Percentiles rank a stretch among this genome's conserved stretches.
These are phyloP conservation scores for Trametes versicolor DNA, from an alignment of 1,284 basidiomycete species.

Conservation along the genomic window DNA sequence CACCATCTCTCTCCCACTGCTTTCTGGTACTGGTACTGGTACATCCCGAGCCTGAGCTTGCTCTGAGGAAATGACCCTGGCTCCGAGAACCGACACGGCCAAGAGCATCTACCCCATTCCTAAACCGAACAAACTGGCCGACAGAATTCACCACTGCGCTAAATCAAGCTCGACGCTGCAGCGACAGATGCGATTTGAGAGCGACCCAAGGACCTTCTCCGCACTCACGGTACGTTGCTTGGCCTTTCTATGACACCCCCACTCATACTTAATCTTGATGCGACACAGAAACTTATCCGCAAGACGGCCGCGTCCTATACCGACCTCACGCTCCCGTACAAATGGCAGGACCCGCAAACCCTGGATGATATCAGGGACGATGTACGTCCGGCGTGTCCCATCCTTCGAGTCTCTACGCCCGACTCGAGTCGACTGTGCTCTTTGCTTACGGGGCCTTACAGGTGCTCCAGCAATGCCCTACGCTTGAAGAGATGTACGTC, in stretches of 20 bases:
- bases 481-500: constrained; percentile 1
- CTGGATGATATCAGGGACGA: neutral
- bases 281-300: neutral
- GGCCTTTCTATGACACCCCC: neutral
- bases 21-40: no score
- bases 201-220: no score
- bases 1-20: no score
- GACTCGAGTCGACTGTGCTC: neutral
- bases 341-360: neutral
- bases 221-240: neutral
- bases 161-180: neutral
- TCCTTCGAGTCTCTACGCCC: no score
- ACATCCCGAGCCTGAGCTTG: no score
- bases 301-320: neutral
- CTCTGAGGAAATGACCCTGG: no score
- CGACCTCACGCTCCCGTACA: neutral
- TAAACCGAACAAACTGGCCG: neutral
- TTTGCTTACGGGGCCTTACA: neutral
- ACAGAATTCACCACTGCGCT: neutral
- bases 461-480: neutral
- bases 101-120: neutral
- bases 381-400: neutral
- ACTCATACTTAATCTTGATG: no score
- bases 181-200: neutral
- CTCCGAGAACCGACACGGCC: no score